A percentile compares a stretch with the other conserved stretches of the same genome.
phyloP scores from a whole-genome alignment of 495 filamentous ascomycete genomes.

The Collariella sp. region DNA sequence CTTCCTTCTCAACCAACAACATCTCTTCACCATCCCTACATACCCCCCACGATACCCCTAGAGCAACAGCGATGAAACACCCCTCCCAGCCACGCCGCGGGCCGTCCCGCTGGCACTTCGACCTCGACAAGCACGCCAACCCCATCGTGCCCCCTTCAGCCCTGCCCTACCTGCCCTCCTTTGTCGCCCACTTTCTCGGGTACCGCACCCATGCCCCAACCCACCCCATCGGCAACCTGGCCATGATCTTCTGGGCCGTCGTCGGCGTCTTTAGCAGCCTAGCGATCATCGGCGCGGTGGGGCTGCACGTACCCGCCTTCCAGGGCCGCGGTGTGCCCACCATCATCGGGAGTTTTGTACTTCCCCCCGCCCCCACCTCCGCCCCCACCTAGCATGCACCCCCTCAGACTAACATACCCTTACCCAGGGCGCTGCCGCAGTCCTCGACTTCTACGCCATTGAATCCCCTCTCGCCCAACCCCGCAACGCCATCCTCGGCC shows the following conservation, averaged over 20 bases:
- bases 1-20: neutral
- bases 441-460: slow-evolving; percentile 63
- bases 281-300: slow-evolving; percentile 39
- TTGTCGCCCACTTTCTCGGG: slow-evolving; percentile 45
- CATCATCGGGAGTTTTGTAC: slow-evolving; percentile 46
- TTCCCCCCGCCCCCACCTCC: slow-evolving; percentile 11
- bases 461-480: slow-evolving; percentile 81
- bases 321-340: slow-evolving; percentile 32
- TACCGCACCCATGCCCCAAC: slow-evolving; percentile 29
- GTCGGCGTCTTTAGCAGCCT: slow-evolving; percentile 47
- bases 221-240: slow-evolving; percentile 40
- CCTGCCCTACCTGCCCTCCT: slow-evolving; percentile 37
- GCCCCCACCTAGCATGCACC: neutral
- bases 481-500: slow-evolving; percentile 64
- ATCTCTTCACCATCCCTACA: neutral
- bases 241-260: slow-evolving; percentile 44
- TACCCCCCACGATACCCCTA: neutral
- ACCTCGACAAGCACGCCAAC: slow-evolving; percentile 59
- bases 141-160: slow-evolving; percentile 48
- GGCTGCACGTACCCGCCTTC: slow-evolving; percentile 30
- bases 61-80: neutral
- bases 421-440: slow-evolving; percentile 63
- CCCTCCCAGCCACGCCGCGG: neutral
- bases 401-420: neutral
- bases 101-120: slow-evolving; percentile 42